Conservation (phyloP, 2,329 filamentous ascomycete species). For the Graphilbum sp. region DNA sequence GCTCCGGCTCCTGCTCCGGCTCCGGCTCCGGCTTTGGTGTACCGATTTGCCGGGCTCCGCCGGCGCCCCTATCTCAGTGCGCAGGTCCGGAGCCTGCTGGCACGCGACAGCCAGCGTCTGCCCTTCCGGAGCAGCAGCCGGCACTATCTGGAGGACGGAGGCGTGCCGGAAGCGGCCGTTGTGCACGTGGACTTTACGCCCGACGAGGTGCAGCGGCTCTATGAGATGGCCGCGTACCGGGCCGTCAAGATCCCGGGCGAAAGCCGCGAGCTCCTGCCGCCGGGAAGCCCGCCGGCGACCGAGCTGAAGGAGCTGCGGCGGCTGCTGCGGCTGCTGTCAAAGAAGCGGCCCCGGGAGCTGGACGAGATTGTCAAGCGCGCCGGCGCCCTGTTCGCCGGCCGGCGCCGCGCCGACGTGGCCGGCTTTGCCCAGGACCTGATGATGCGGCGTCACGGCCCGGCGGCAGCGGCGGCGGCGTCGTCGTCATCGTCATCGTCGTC, state of each 20-base stretch:
- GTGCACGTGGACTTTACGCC: background rate
- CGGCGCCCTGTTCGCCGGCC: background rate
- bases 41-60: too few relatives aligned
- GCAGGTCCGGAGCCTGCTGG: too few relatives aligned
- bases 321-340: background rate
- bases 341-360: background rate
- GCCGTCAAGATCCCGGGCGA: background rate
- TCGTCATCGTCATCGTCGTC: too few relatives aligned
- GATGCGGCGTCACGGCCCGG: background rate
- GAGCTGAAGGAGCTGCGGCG: background rate
- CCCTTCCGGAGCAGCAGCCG: background rate
- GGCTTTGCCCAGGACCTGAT: background rate
- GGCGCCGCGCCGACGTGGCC: background rate
- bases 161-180: background rate
- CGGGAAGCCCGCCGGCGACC: background rate
- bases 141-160: too few relatives aligned
- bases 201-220: background rate
- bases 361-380: background rate
- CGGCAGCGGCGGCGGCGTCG: background rate
- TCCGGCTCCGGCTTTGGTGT: too few relatives aligned
- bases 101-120: background rate
- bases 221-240: background rate
- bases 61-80: too few relatives aligned
- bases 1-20: too few relatives aligned
- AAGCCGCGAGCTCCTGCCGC: background rate